Base-by-base conservation (phyloP, 768 basidiomycete species). In the Lactifluus volemus region DNA sequence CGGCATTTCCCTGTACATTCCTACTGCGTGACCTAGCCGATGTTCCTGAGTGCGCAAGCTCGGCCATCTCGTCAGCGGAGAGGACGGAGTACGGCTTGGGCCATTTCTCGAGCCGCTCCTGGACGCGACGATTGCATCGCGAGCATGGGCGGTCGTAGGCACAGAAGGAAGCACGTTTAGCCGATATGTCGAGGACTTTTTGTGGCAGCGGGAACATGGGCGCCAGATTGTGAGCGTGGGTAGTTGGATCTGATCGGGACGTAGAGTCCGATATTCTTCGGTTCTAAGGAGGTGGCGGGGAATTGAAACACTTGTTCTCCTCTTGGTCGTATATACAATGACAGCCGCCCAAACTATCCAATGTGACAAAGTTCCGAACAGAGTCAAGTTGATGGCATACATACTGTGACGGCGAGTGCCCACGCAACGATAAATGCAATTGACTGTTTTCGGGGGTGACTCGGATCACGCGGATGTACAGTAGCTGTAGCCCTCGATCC, bases 131-230 rank as follows among this genome's bases (percentile, higher is more conserved):
- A 79, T 93, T 34, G 80, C 82, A 15, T 81, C 81, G 3, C 77
- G 77, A 55, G 85, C 84, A 0, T 72, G 76, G 69, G 73, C 67
- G 15, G 78, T 89, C 34, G 80, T 85, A 0, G 88, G 86, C 2
- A 92, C 89, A 12, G 79, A 82, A 56, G 79, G 81, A 58, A 90
- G 88, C 67, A 91, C 90, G 34, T 92, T 89, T 65, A 87, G 86
- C 69, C 72, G 76, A 55, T 92, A 84, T 64, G 79, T 88, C 19
- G 73, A 76, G 59, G 84, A 88, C 60, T 81, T 88, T 29, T 68
- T 91, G 63, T 88, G 87, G 85, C 75, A 79, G 67, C 76, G 70
- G 53, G 79, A 81, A 69, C 84, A 84, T 66, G 78, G 77, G 0
- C 73, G 74, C 67, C 72, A 74, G 38, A 81, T 86, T 34, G 73